phyloP scores from a whole-genome alignment of 306 rosid species.

The Sophora flavescens region DNA sequence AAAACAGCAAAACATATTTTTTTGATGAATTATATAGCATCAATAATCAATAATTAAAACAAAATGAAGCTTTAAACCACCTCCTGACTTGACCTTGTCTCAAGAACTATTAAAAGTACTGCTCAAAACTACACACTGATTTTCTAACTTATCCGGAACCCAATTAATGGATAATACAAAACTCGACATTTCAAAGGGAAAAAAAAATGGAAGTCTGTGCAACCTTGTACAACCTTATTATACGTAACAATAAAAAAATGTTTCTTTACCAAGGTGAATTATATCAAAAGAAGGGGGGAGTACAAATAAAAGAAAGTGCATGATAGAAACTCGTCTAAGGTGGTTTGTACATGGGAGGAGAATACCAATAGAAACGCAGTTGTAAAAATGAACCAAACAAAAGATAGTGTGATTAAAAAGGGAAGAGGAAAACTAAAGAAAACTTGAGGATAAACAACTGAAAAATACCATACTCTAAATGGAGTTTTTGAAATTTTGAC shows the following conservation, averaged over 20 bases:
- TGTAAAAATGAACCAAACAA: constrained; percentile 17
- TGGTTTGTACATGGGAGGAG: constrained; percentile 12
- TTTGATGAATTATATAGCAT: constrained; percentile 30
- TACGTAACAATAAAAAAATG: background rate
- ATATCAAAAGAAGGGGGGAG: constrained; percentile 6
- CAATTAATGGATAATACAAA: constrained; percentile 7
- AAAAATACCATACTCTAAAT: constrained; percentile 20
- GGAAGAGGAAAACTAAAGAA: constrained; percentile 9
- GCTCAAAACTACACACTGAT: constrained; percentile 8
- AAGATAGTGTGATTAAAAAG: constrained; percentile 14
- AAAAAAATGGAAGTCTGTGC: constrained; percentile 20
- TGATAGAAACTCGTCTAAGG: constrained; percentile 18
- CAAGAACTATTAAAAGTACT: constrained; percentile 18
- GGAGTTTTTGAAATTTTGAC: constrained; percentile 22
- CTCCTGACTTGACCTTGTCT: constrained; percentile 22
- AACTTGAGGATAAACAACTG: constrained; percentile 16
- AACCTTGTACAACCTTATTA: constrained; percentile 32
- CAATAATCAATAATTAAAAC: constrained; percentile 30
- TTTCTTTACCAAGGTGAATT: background rate
- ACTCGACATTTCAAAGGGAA: background rate
- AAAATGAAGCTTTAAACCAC: constrained; percentile 28
- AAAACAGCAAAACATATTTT: constrained; percentile 13
- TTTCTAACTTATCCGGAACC: constrained; percentile 17
- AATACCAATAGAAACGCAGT: background rate
- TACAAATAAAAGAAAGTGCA: constrained; percentile 25